Evolutionary conservation across 306 rosid genomes (phyloP).

Genomic region (Cajanus cajan): DNA sequence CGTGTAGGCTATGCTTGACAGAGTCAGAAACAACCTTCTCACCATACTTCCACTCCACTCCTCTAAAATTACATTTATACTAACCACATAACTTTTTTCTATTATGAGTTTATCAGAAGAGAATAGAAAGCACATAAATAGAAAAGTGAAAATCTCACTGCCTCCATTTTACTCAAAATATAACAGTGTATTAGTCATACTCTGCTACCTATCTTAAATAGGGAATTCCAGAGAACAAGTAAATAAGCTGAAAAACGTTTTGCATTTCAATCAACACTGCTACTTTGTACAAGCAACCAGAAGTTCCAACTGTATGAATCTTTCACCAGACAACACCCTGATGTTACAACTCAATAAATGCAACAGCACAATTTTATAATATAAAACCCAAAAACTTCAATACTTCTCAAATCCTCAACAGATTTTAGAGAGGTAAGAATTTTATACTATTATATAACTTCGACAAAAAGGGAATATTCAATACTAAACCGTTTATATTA

Average conservation of each 20-base stretch:
- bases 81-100: neutral
- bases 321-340: neutral
- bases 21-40: neutral
- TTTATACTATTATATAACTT: neutral
- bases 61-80: neutral
- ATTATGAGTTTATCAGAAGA: neutral
- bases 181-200: neutral
- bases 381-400: neutral
- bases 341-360: neutral
- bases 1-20: neutral
- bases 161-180: neutral
- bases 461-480: neutral
- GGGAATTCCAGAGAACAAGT: neutral
- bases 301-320: neutral
- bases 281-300: neutral
- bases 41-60: neutral
- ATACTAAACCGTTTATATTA: neutral
- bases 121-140: neutral
- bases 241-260: neutral
- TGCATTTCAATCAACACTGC: neutral
- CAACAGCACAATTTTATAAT: neutral
- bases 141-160: neutral
- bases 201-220: neutral
- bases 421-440: neutral
- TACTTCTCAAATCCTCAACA: neutral